Base-by-base conservation (phyloP, 768 basidiomycete genomes). In the Lyophyllum decastes region DNA sequence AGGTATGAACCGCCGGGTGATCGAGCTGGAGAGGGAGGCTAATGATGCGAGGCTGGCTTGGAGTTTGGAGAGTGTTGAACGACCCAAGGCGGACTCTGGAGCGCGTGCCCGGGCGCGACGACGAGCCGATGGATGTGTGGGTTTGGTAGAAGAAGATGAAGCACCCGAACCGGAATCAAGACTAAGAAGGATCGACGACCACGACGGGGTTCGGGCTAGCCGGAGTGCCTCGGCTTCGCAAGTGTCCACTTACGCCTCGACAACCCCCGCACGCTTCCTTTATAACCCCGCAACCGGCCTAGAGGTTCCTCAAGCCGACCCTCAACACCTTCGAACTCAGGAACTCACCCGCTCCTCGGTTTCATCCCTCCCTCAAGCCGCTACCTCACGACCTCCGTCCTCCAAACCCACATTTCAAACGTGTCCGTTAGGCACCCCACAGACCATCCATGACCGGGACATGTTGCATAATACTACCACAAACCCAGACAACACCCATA, bases 11-110 rank as follows among this genome's bases (percentile, higher is more conserved):
- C 52, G 43, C 16, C 52, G 17, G 10, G n/a, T 60, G 30, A 40
- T 19, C 8, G 59, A 60, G 30, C 50, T 60, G 4, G 59, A 60
- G 35, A 54, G 25, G 41, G 54, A 55, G 19, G 54, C 59, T 19
- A 35, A 52, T 44, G 59, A 55, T 26, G 59, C 38, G 16, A 49
- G 45, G 11, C 33, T 50, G 21, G 59, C 54, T 24, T 60, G 59
- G 59, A 48, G 54, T 2, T 55, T 22, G 25, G 24, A n/a, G 2
- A n/a, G 11, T n/a, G 40, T 41, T 4, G 40, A n/a, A 43, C 22
- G 24, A 5, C 11, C 12, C 2, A 4, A 10, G 10, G 4, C 30
- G 30, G 30, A 10, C 4, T 4, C 10, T 30, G 30, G 30, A 30
- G 10, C 30, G 30, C 30, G 30, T 30, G 40, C n/a, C 10, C n/a